A percentile compares a stretch with the other conserved stretches of the same genome.
phyloP scores from a whole-genome alignment of 1,139 yeast genomes.

The Geotrichum cucujoidarum region DNA sequence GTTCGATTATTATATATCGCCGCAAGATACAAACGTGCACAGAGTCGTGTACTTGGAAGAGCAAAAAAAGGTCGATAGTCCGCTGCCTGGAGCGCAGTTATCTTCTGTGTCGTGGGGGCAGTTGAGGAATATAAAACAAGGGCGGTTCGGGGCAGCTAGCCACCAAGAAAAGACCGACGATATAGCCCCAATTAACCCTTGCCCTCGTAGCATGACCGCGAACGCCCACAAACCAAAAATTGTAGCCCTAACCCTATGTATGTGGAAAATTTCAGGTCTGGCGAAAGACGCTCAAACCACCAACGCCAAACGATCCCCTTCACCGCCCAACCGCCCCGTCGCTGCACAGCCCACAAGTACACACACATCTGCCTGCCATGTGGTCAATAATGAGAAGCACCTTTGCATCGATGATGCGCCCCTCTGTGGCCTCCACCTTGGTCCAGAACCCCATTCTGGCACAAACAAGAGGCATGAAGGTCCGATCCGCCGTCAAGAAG shows the following conservation, averaged over 20 bases:
- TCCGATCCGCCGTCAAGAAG: constrained; percentile 81
- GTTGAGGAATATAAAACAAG: too few species aligned
- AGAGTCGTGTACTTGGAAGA: too few species aligned
- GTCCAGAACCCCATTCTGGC: constrained; percentile 21
- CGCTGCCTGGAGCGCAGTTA: too few species aligned
- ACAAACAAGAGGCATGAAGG: constrained; percentile 53
- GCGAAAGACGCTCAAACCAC: neutral
- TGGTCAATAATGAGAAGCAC: constrained; percentile 18
- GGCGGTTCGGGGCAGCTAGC: too few species aligned
- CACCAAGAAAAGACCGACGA: too few species aligned
- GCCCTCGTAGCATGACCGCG: neutral
- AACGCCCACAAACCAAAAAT: too few species aligned
- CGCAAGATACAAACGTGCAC: too few species aligned
- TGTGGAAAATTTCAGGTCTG: neutral
- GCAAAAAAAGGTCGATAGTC: too few species aligned
- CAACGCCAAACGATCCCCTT: neutral
- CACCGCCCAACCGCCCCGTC: too few species aligned
- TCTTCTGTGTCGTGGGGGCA: too few species aligned
- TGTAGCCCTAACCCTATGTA: neutral
- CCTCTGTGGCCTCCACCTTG: constrained; percentile 18
- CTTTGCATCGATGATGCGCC: constrained; percentile 17
- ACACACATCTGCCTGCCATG: constrained; percentile 4
- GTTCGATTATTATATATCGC: too few species aligned
- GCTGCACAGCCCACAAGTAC: too few species aligned
- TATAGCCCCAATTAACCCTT: neutral